Percentiles rank a stretch among this genome's conserved stretches.
Evolutionary conservation across 768 basidiomycete genomes (phyloP).

Genomic region (Lactarius sp.): DNA sequence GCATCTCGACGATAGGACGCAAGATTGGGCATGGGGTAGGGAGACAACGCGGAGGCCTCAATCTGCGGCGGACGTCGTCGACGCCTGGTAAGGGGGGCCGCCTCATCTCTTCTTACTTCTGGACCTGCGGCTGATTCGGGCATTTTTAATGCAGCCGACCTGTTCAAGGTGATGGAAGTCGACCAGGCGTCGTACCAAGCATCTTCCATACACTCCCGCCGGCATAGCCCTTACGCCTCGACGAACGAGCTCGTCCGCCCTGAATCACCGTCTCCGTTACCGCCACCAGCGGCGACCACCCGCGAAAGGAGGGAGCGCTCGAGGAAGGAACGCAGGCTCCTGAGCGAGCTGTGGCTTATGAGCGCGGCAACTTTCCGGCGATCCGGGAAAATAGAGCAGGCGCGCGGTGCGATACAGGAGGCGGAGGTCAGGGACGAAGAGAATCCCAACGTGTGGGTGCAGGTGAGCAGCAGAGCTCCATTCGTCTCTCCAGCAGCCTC

Average conservation of each 20-base stretch:
- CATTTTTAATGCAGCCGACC: conserved; percentile 1
- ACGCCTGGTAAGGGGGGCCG: conserved; percentile 54
- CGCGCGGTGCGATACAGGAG: conserved; percentile 88
- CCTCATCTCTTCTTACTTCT: neutral
- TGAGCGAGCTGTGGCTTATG: conserved; percentile 90
- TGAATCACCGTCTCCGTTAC: conserved; percentile 40
- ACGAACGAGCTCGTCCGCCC: conserved; percentile 31
- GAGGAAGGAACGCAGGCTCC: conserved; percentile 55
- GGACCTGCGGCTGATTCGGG: neutral
- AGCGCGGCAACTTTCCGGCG: conserved; percentile 91
- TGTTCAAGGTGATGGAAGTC: conserved; percentile 13
- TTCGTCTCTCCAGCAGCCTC: neutral
- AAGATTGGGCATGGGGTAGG: conserved; percentile 71
- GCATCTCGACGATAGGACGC: conserved; percentile 70
- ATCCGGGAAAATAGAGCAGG: conserved; percentile 84
- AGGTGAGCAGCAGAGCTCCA: conserved; percentile 50
- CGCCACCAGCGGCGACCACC: conserved; percentile 30
- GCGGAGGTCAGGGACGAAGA: conserved; percentile 85
- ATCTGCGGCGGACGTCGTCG: conserved; percentile 56
- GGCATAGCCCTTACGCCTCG: conserved; percentile 38
- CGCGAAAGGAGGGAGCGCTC: conserved; percentile 35
- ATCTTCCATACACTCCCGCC: conserved; percentile 81
- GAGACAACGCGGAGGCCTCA: conserved; percentile 39
- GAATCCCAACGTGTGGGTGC: conserved; percentile 91
- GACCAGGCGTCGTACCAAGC: conserved; percentile 56